Evolutionary conservation across 2,329 filamentous ascomycete genomes (phyloP), one percentile per base, ranked within the genome.

Genomic region (Colletotrichum tabaci): DNA sequence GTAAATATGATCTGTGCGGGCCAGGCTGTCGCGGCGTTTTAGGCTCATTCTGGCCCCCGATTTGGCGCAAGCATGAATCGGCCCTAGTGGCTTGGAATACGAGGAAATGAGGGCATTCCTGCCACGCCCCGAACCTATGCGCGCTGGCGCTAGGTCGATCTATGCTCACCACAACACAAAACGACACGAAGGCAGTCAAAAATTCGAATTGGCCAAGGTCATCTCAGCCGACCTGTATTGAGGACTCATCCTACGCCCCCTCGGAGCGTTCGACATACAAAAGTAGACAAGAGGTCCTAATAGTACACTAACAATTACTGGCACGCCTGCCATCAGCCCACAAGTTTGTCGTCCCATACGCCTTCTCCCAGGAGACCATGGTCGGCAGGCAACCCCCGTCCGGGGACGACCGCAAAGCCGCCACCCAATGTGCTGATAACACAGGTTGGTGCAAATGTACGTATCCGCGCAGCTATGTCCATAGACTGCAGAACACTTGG

Each of bases 221-320:
- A n/a, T 57, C 44, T 61, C 26, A 56, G 70, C 70, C 66, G 61
- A 65, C 67, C 55, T 72, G 70, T 52, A 72, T 72, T 72, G 61
- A 66, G 55, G 61, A 72, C 61, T 72, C 61, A 50, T 71, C 56
- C 66, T 71, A 56, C 61, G 49, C 61, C 56, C 61, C 56, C 50
- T 66, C 49, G 70, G 67, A 62, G 67, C 67, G 61, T 38, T 67
- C 63, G 57, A 72, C 55, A 63, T 67, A 55, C 61, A 61, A 67
- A 67, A 73, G 63, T 67, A 67, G 60, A 62, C 69, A 66, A 67
- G 61, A 73, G 62, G 69, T 61, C 61, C 61, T 72, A 69, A 72
- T 73, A 61, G 61, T 73, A 73, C 72, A 73, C 64, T 72, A 72
- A 53, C 67, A 67, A 73, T 73, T 73, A 73, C 47, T 62, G 69